Conservation (phyloP, 768 basidiomycete species). For the Podaxis pistillaris region DNA sequence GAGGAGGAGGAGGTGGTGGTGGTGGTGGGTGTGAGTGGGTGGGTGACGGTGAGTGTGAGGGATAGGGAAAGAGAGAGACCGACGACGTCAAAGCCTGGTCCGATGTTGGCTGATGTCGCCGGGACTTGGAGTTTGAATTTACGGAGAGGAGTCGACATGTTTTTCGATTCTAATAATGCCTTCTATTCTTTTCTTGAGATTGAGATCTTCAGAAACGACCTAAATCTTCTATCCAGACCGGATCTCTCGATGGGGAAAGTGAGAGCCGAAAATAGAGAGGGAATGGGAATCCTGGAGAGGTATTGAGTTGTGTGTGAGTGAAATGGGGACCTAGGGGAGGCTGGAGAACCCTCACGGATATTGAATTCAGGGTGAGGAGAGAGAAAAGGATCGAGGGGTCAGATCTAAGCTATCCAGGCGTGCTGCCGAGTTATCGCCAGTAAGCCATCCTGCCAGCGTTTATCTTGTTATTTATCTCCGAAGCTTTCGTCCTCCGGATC, state of each 20-base stretch:
- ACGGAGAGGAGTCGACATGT: conserved; percentile 22
- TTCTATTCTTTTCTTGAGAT: not conserved
- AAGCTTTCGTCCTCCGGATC: conserved; percentile 5
- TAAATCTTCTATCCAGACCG: not conserved
- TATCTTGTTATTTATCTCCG: not conserved
- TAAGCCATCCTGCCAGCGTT: not conserved
- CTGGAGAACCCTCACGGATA: not conserved
- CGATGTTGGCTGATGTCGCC: conserved; percentile 98
- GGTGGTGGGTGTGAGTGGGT: conserved; percentile 77
- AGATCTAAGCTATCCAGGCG: not conserved
- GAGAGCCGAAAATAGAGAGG: conserved; percentile 4
- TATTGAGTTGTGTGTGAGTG: not conserved
- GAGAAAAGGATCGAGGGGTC: not conserved
- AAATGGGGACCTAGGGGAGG: not conserved
- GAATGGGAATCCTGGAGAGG: not conserved
- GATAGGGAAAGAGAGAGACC: conserved; percentile 93
- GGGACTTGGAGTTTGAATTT: conserved; percentile 80
- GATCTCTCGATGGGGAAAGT: conserved; percentile 2
- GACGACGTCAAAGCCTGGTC: conserved; percentile 98
- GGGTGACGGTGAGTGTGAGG: conserved; percentile 51
- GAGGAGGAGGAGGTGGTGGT: conserved; percentile 30
- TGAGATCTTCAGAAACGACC: too few relatives aligned
- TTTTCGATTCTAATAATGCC: not conserved
- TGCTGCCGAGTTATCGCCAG: not conserved
- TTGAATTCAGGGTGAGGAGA: not conserved